Evolutionary conservation across 306 rosid species (phyloP).

Genomic region (Sicyos edulis): DNA sequence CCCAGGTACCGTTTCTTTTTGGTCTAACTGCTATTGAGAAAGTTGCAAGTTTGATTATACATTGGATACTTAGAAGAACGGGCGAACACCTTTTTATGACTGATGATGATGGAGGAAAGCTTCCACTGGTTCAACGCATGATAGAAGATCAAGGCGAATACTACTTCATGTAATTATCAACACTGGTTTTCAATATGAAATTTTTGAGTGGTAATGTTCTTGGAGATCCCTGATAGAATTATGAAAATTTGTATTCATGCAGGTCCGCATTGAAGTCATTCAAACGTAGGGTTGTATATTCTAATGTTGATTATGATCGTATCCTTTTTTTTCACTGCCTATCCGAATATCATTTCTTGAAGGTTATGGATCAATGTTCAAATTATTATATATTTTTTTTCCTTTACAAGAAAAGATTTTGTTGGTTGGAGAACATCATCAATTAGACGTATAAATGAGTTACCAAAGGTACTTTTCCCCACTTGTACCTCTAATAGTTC

Average conservation of each 20-base stretch:
- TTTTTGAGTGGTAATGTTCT: constrained; percentile 16
- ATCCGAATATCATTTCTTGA: neutral
- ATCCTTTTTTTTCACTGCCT: constrained; percentile 39
- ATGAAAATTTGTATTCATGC: constrained; percentile 28
- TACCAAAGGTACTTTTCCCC: constrained; percentile 63
- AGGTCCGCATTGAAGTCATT: constrained; percentile 84
- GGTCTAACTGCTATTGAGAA: constrained; percentile 84
- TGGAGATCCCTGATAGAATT: constrained; percentile 17
- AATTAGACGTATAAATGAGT: constrained; percentile 69
- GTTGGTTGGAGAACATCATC: constrained; percentile 99
- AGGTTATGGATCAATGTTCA: constrained; percentile 11
- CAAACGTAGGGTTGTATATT: constrained; percentile 66
- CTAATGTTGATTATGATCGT: constrained; percentile 90
- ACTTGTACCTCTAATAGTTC: constrained; percentile 22
- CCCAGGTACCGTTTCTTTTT: constrained; percentile 94
- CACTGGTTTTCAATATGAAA: neutral
- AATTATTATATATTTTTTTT: constrained; percentile 27
- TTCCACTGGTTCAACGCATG: constrained; percentile 89
- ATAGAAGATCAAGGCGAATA: constrained; percentile 54
- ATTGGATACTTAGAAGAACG: constrained; percentile 90
- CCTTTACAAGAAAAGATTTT: constrained; percentile 55
- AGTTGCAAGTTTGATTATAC: constrained; percentile 63
- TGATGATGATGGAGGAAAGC: constrained; percentile 73
- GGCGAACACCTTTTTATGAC: constrained; percentile 94
- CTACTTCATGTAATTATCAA: constrained; percentile 63